Base-by-base conservation (phyloP, 106 monocot genomes). In the Dendrobium officinale region DNA sequence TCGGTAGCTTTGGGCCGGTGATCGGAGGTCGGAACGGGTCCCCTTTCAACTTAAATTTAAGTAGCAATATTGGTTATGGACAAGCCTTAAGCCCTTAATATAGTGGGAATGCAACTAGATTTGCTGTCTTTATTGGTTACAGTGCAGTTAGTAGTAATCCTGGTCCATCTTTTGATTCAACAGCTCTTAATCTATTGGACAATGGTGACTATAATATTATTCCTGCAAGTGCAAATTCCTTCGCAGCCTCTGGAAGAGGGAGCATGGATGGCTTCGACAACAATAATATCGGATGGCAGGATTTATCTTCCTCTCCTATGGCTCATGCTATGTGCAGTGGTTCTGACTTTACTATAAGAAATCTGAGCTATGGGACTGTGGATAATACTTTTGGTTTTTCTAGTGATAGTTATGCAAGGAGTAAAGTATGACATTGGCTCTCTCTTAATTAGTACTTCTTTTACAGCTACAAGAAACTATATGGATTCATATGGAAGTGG, bases 111-210 rank as follows among this genome's bases (percentile, higher is more conserved):
- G 86, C 87, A 37, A 79, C 66, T 78, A 86, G 88, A 75, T 92
- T 85, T 33, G 79, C 22, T 80, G 80, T 55, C 55, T 82, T 83
- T 56, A 76, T 86, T 19, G 86, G 85, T 3, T 95, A 87, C 78
- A 74, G 83, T 55, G 80, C 84, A 37, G 80, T 79, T 67, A 92
- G 78, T 85, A 80, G 66, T 80, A 82, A 72, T 66, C 66, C 82
- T 66, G 88, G 88, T 9, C 87, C 90, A 67, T 74, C 85, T 5
- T 84, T 93, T 79, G 85, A 45, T 76, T 88, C 92, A 66, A 48
- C 77, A 64, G 43, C 83, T 75, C 85, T 87, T 29, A 92, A 82
- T 77, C 37, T 86, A 40, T 95, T 88, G 95, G 84, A 87, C 10
- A 86, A 89, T 84, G 81, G 82, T 54, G 80, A 79, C 26, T 90